Conservation (phyloP, 306 rosid species). For the Castanopsis chinensis region DNA sequence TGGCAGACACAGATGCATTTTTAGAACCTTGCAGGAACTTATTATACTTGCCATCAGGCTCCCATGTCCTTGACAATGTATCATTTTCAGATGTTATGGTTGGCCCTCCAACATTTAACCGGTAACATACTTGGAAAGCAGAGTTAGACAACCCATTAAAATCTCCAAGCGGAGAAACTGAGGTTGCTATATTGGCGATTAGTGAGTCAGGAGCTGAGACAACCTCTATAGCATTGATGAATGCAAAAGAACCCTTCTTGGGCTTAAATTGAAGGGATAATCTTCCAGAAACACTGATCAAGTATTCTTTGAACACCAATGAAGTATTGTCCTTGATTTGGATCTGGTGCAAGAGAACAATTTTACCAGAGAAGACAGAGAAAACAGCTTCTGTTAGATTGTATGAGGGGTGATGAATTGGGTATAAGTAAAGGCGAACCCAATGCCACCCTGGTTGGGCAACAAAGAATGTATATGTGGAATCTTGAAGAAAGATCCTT, state of each 20-base stretch:
- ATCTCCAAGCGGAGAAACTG: conserved; percentile 38
- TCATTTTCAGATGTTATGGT: conserved; percentile 42
- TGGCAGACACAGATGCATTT: conserved; percentile 29
- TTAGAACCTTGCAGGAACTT: conserved; percentile 49
- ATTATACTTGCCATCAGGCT: conserved; percentile 48
- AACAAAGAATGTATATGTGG: conserved; percentile 59
- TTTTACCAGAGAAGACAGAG: conserved; percentile 42
- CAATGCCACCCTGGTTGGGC: conserved; percentile 57
- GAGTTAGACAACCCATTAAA: conserved; percentile 37
- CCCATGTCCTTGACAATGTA: conserved; percentile 74
- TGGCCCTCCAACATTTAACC: conserved; percentile 75
- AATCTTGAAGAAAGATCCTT: conserved; percentile 49
- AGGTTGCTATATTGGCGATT: conserved; percentile 39
- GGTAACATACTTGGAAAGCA: conserved; percentile 53
- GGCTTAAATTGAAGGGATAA: conserved; percentile 70
- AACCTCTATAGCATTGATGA: conserved; percentile 77
- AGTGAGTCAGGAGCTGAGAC: conserved; percentile 73
- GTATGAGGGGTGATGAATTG: conserved; percentile 44
- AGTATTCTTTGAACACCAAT: conserved; percentile 58
- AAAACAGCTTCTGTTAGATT: conserved; percentile 57
- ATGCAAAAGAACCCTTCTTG: conserved; percentile 52
- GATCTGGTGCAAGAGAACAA: conserved; percentile 63
- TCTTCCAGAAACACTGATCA: conserved; percentile 42
- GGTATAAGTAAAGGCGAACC: conserved; percentile 81
- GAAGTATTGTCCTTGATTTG: conserved; percentile 31